Base-by-base conservation (phyloP, 148 eudicot species). In the Fagopyrum tataricum region DNA sequence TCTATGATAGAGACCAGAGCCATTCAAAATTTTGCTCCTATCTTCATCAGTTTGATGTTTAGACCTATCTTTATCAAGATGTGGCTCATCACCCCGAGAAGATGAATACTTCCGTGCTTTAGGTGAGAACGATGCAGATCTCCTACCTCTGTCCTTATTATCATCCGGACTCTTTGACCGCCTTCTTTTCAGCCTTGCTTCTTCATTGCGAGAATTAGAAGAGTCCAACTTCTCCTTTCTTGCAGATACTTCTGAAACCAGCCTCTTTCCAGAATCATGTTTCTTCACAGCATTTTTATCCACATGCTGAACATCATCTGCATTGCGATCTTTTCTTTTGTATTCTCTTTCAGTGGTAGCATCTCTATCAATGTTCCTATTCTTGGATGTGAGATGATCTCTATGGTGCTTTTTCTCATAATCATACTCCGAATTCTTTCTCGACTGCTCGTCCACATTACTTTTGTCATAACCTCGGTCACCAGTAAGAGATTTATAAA, bases 101-200 rank as follows among this genome's bases (percentile, higher is more conserved):
- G 83, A 79, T 47, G 80, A 66, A 78, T 51, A 85, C 80, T 90
- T 85, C 18, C 76, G 83, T 39, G 77, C 74, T 81, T 81, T 85
- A n/a, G 96, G 93, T 68, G 96, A 94, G 49, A 74, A 75, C 24
- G 98, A 84, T 44, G 42, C 51, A 52, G 96, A 83, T 82, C 87
- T 85, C 80, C 88, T 82, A 79, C 64, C 84, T 75, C 79, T 84
- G 43, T 82, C 87, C 74, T 77, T 84, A n/a, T 61, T 82, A 78
- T 62, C 87, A 80, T 95, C 98, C 81, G 76, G 87, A 85, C 96
- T 91, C 83, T 86, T 80, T 23, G 97, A 90, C 71, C 89, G 87
- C 82, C 91, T 84, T 79, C 84, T 87, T 82, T 84, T 91, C 62
- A 74, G 41, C 79, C 79, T 87, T 68, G 81, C 79, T 78, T 86